A percentile compares a stretch with the other conserved stretches of the same genome.
These are phyloP conservation scores for Nymphaea colorata DNA, from an alignment of 164 flowering plant species.

Conservation along the genomic window DNA sequence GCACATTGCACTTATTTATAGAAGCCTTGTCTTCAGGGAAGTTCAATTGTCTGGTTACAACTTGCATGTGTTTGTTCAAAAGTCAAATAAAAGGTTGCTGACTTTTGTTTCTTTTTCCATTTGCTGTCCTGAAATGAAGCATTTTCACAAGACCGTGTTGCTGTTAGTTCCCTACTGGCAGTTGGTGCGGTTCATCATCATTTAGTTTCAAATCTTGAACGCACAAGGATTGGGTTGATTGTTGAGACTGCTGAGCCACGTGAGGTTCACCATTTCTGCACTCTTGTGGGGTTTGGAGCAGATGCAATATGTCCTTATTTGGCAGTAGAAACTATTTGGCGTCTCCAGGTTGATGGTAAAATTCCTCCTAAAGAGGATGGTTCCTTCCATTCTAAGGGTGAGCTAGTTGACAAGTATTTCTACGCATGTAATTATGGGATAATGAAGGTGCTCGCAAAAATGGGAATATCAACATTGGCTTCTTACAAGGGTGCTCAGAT, in stretches of 20 bases:
- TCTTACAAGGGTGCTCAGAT: slow-evolving; percentile 99
- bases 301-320: slow-evolving; percentile 98
- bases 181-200: slow-evolving; percentile 98
- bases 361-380: slow-evolving; percentile 80
- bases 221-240: slow-evolving; percentile 75
- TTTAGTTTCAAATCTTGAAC: slow-evolving; percentile 78
- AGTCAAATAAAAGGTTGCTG: neutral
- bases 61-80: neutral
- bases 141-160: slow-evolving; percentile 80
- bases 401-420: slow-evolving; percentile 78
- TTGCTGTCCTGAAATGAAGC: slow-evolving; percentile 27
- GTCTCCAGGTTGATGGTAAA: slow-evolving; percentile 92
- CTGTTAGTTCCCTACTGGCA: slow-evolving; percentile 95
- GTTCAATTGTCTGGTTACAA: too few relatives aligned
- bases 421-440: slow-evolving; percentile 96
- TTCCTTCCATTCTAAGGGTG: slow-evolving; percentile 66
- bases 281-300: slow-evolving; percentile 98
- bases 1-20: too few relatives aligned
- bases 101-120: too few relatives aligned
- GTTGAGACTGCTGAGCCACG: slow-evolving; percentile 99
- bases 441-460: slow-evolving; percentile 99
- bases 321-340: slow-evolving; percentile 88
- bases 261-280: slow-evolving; percentile 98
- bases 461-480: slow-evolving; percentile 99
- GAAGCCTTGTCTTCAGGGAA: too few relatives aligned